Percentiles rank a stretch among this genome's conserved stretches.
Conservation (phyloP, 106 monocot genomes). For the Dendrobium chrysotoxum region DNA sequence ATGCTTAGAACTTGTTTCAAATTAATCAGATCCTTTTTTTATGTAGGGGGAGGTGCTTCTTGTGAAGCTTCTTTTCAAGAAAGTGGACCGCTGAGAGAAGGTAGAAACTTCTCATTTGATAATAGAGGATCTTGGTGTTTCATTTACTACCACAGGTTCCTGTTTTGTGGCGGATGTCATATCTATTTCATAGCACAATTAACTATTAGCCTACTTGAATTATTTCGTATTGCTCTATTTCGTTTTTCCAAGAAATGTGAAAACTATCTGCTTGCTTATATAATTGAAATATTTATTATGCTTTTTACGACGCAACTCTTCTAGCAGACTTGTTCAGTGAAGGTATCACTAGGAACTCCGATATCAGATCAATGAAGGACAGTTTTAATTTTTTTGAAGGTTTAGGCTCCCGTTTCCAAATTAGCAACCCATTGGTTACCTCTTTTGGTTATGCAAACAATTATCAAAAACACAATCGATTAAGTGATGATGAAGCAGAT, state of each 20-base stretch:
- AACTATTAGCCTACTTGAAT: not conserved
- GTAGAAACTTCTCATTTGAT: conserved; percentile 13
- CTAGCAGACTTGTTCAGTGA: conserved; percentile 10
- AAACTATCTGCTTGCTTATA: not conserved
- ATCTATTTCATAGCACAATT: not conserved
- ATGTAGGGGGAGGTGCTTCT: conserved; percentile 13
- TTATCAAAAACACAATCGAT: conserved; percentile 19
- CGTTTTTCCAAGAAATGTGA: not conserved
- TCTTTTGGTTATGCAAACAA: conserved; percentile 14
- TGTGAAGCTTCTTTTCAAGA: conserved; percentile 5
- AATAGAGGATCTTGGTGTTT: not conserved
- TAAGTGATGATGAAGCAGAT: conserved; percentile 5
- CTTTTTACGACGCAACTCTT: conserved; percentile 2
- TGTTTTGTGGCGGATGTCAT: not conserved
- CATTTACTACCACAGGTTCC: not conserved
- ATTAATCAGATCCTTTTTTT: not conserved
- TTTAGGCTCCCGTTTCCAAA: not conserved
- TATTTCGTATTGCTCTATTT: not conserved
- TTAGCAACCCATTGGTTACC: conserved; percentile 9
- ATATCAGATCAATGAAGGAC: conserved; percentile 14
- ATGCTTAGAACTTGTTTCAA: not conserved
- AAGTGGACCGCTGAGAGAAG: conserved; percentile 15
- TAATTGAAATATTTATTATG: conserved; percentile 1
- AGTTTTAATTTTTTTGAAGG: conserved; percentile 12
- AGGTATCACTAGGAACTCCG: conserved; percentile 13